Conservation (phyloP, 495 filamentous ascomycete species). For the Neurospora tetrasperma region DNA sequence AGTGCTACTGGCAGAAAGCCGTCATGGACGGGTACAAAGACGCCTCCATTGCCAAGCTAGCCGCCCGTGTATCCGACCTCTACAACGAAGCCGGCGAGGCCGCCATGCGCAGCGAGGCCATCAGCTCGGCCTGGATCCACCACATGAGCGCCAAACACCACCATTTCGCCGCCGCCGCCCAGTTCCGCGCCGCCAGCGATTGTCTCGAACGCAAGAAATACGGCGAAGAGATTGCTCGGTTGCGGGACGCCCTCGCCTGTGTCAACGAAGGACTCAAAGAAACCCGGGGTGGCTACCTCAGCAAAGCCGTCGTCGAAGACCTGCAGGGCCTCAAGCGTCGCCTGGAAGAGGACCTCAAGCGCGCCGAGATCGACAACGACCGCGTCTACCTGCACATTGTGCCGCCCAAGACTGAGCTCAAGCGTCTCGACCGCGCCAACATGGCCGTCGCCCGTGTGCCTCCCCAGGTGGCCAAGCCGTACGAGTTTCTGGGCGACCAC, state of each 20-base stretch:
- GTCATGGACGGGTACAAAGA: conserved; percentile 92
- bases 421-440: conserved; percentile 70
- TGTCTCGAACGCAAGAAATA: conserved; percentile 91
- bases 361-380: conserved; percentile 95
- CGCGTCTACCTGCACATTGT: conserved; percentile 82
- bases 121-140: conserved; percentile 95
- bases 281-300: conserved; percentile 61
- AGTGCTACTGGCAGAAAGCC: conserved; percentile 97
- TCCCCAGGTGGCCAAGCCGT: conserved; percentile 70
- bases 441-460: conserved; percentile 80
- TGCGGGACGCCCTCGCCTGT: conserved; percentile 71
- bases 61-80: conserved; percentile 84
- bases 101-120: conserved; percentile 75
- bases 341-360: conserved; percentile 77
- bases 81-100: conserved; percentile 78
- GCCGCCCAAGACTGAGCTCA: conserved; percentile 80
- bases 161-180: conserved; percentile 92
- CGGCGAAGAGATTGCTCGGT: conserved; percentile 85
- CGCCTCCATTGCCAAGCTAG: conserved; percentile 78
- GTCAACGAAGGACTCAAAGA: conserved; percentile 84
- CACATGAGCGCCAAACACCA: conserved; percentile 96
- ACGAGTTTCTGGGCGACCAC: conserved; percentile 67
- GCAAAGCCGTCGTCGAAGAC: conserved; percentile 71
- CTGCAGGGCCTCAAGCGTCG: conserved; percentile 72
- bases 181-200: conserved; percentile 88